phyloP scores from a whole-genome alignment of 768 basidiomycete species.

The Auricularia auricula-judae region DNA sequence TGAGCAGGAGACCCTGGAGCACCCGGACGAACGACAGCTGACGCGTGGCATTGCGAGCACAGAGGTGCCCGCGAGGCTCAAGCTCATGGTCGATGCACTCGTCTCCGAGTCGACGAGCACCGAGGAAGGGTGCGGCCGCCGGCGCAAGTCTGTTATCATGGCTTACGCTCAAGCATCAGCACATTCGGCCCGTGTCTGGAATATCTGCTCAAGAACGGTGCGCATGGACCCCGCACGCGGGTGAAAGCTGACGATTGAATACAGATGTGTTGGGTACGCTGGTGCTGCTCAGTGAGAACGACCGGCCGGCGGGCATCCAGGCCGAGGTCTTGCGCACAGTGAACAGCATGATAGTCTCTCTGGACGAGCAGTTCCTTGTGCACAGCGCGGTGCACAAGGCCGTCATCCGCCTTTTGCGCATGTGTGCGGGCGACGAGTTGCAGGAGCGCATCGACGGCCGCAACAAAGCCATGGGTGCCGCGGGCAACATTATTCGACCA shows the following conservation, averaged over 20 bases:
- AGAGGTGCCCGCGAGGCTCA: conserved; percentile 63
- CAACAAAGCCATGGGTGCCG: conserved; percentile 68
- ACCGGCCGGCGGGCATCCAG: conserved; percentile 83
- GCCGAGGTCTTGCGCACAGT: conserved; percentile 79
- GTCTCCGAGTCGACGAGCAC: conserved; percentile 75
- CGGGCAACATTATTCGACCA: conserved; percentile 51
- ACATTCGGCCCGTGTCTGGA: conserved; percentile 84
- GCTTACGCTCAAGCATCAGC: conserved; percentile 27
- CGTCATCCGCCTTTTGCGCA: conserved; percentile 71
- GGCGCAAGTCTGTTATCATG: neutral
- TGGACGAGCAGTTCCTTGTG: conserved; percentile 89
- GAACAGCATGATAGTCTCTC: conserved; percentile 80
- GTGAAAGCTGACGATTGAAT: neutral
- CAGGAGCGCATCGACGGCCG: conserved; percentile 79
- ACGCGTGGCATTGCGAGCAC: conserved; percentile 72
- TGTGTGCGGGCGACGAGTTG: conserved; percentile 85
- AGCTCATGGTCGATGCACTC: conserved; percentile 74
- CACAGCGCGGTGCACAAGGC: conserved; percentile 86
- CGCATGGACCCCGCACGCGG: conserved; percentile 7
- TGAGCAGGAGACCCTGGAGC: conserved; percentile 64
- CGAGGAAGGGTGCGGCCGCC: conserved; percentile 70
- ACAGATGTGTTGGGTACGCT: conserved; percentile 75
- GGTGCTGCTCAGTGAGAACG: conserved; percentile 74
- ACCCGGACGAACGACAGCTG: conserved; percentile 85
- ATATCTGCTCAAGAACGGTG: conserved; percentile 83